phyloP scores from a whole-genome alignment of 2,329 filamentous ascomycete species.

The Colletotrichum tanaceti region DNA sequence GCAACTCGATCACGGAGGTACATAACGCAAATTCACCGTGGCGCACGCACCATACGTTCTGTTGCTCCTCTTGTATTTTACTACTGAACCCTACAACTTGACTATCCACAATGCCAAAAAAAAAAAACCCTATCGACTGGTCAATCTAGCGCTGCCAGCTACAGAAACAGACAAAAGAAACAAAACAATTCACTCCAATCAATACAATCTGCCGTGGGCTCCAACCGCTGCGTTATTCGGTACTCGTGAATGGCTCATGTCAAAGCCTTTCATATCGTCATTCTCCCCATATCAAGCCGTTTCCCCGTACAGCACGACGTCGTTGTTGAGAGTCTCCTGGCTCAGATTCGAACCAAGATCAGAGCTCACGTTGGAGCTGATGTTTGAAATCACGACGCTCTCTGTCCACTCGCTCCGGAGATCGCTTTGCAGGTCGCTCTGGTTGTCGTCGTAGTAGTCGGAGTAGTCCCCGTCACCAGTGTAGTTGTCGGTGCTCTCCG shows the following conservation, averaged over 20 bases:
- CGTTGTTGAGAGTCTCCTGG: slow-evolving; percentile 42
- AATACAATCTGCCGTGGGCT: slow-evolving; percentile 25
- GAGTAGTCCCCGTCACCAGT: slow-evolving; percentile 52
- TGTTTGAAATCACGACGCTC: slow-evolving; percentile 49
- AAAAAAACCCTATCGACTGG: neutral
- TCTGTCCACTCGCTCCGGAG: slow-evolving; percentile 62
- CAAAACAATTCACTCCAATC: slow-evolving; percentile 16
- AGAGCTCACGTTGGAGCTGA: slow-evolving; percentile 16
- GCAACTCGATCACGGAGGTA: neutral
- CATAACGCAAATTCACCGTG: neutral
- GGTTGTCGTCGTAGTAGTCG: slow-evolving; percentile 50
- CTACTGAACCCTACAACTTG: neutral
- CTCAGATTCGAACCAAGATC: slow-evolving; percentile 32
- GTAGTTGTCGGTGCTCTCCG: slow-evolving; percentile 53
- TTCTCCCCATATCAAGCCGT: slow-evolving; percentile 32
- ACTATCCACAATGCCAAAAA: slow-evolving; percentile 13
- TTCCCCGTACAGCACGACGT: slow-evolving; percentile 51
- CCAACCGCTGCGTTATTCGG: slow-evolving; percentile 5
- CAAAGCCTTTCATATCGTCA: neutral
- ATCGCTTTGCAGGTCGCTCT: slow-evolving; percentile 34
- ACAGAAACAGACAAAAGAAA: slow-evolving; percentile 25
- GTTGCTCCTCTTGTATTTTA: slow-evolving; percentile 11
- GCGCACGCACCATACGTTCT: neutral
- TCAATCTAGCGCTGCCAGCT: slow-evolving; percentile 11
- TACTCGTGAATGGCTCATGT: slow-evolving; percentile 1